Conservation (phyloP, 768 basidiomycete species). For the Pulveroboletus sp. region DNA sequence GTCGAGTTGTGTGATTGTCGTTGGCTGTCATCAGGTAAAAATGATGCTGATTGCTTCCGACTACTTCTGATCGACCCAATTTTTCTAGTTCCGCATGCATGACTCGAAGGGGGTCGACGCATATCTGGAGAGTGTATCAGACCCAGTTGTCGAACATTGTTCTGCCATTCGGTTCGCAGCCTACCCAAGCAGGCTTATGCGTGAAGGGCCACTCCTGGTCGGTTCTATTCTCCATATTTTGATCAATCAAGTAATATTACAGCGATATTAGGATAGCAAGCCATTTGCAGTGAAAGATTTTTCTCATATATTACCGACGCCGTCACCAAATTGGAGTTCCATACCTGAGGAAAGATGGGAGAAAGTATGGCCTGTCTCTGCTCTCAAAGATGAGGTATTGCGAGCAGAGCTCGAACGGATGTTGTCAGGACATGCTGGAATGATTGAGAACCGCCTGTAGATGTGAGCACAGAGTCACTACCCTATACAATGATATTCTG, state of each 20-base stretch:
- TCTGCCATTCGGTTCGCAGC: conserved; percentile 55
- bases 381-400: conserved; percentile 16
- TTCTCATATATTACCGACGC: conserved; percentile 72
- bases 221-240: not conserved
- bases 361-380: conserved; percentile 21
- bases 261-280: conserved; percentile 33
- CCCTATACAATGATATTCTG: no score
- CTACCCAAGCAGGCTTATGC: conserved; percentile 48
- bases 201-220: conserved; percentile 8
- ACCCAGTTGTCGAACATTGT: conserved; percentile 82
- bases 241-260: not conserved
- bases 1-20: conserved; percentile 56
- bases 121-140: conserved; percentile 63
- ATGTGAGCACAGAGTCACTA: not conserved
- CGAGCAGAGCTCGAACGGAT: conserved; percentile 17
- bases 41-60: not conserved
- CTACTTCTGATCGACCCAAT: not conserved
- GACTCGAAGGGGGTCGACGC: conserved; percentile 61
- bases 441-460: not conserved
- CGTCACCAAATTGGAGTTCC: conserved; percentile 72
- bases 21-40: conserved; percentile 79
- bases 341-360: conserved; percentile 15
- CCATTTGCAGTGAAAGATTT: conserved; percentile 73
- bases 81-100: conserved; percentile 82
- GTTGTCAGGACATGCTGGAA: conserved; percentile 4